Evolutionary conservation across 306 rosid species (phyloP), one percentile per base, ranked within the genome.

Genomic region (Fragaria nilgerrensis): DNA sequence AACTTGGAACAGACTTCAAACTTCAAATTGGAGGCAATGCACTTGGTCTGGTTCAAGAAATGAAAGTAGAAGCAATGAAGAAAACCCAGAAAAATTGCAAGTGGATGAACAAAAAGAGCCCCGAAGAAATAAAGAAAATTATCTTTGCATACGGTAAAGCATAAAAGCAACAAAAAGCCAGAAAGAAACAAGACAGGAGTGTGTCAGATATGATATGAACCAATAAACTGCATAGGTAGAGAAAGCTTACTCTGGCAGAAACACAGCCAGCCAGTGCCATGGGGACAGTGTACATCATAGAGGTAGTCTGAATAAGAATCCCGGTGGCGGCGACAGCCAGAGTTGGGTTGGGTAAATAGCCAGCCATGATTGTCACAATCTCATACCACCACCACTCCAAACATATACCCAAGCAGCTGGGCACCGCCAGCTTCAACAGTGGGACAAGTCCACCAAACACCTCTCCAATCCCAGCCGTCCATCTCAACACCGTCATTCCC

Each of bases 361-460:
- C 99, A n/a, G 99, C 92, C 87, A 95, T 48, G 12, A 95, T 88
- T 19, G 87, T 90, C 73, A 95, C 92, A 27, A 95, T 95, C 89
- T 95, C 99, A 32, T 95, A 95, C 99, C 99, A 95, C 99, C 99
- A 95, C 99, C 99, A 95, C 85, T 95, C 99, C 87, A 95, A 81
- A 61, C 99, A 95, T 56, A 95, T 95, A 65, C 93, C 96, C 25
- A 95, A 64, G 37, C 99, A 92, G 62, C 99, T 95, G 11, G 99
- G 99, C 17, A 95, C 89, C 0, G 99, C 97, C 78, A 95, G 63
- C 49, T 53, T 85, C 85, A 92, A 3, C 82, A 94, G 77, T 56
- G 86, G 80, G 34, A 90, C 91, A 53, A 91, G 56, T 23, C 92
- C 96, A 36, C 83, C 83, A 20, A 70, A 80, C 72, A 88, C 66